These are phyloP conservation scores for Mycena leptocephala DNA, from an alignment of 768 basidiomycete species.

Conservation along the genomic window DNA sequence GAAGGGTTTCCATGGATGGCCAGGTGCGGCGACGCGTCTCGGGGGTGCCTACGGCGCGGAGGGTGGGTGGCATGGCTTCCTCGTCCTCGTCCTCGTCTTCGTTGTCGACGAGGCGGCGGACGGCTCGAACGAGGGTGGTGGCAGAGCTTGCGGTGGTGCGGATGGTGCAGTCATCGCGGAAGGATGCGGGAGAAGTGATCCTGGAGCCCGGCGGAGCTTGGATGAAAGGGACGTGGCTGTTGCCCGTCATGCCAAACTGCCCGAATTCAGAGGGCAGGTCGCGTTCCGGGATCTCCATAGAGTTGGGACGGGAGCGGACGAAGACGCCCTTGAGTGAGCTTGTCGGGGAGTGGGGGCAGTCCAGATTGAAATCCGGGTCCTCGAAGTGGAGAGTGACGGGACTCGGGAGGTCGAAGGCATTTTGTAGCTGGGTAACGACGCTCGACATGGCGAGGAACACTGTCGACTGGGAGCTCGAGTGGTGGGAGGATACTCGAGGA, in stretches of 20 bases:
- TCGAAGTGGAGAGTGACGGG: slow-evolving; percentile 25
- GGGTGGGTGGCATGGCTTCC: neutral
- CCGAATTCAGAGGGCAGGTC: neutral
- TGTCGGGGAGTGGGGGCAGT: slow-evolving; percentile 23
- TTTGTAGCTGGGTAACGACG: neutral
- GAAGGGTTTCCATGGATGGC: neutral
- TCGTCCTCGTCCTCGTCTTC: neutral
- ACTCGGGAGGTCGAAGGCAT: slow-evolving; percentile 13
- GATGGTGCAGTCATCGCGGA: neutral
- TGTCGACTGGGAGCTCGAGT: neutral
- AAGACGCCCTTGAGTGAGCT: slow-evolving; percentile 25
- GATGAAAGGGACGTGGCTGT: slow-evolving; percentile 11
- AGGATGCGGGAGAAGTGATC: neutral
- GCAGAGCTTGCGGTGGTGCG: neutral
- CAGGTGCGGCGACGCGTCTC: slow-evolving; percentile 12
- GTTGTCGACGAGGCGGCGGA: slow-evolving; percentile 4
- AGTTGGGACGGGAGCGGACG: slow-evolving; percentile 23
- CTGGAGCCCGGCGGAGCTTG: neutral
- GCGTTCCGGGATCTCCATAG: neutral
- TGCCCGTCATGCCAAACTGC: slow-evolving; percentile 14
- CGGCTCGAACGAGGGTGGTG: neutral
- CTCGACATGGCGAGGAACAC: slow-evolving; percentile 4
- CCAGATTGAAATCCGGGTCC: neutral
- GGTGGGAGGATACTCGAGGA: neutral
- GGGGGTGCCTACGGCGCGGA: neutral